phyloP scores from a whole-genome alignment of 768 basidiomycete species.

The Chiua virens region DNA sequence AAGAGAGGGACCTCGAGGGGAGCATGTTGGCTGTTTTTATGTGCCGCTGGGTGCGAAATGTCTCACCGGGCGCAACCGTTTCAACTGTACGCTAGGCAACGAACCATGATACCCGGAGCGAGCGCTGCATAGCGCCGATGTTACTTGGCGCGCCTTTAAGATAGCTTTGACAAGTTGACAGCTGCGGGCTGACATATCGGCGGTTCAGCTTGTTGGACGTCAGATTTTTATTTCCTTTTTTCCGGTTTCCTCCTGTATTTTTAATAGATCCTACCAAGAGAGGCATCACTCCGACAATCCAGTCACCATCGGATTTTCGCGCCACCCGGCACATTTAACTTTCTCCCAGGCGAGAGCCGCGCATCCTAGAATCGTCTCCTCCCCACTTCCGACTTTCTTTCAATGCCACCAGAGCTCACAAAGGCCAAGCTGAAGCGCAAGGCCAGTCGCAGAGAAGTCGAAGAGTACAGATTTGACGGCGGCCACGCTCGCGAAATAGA shows the following conservation, averaged over 20 bases:
- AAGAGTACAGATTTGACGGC: conserved; percentile 51
- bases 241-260: background rate
- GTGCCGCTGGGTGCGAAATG: conserved; percentile 21
- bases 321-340: conserved; percentile 25
- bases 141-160: background rate
- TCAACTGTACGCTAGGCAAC: too few relatives aligned
- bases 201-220: background rate
- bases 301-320: conserved; percentile 26
- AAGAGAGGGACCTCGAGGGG: too few relatives aligned
- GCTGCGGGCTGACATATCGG: too few relatives aligned
- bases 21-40: too few relatives aligned
- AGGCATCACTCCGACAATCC: conserved; percentile 8
- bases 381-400: conserved; percentile 7
- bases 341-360: conserved; percentile 24
- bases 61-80: background rate
- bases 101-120: too few relatives aligned
- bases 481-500: conserved; percentile 67
- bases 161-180: background rate
- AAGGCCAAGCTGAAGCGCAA: conserved; percentile 53
- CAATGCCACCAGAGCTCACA: conserved; percentile 58
- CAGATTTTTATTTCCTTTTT: background rate
- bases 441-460: conserved; percentile 47
- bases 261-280: conserved; percentile 5
- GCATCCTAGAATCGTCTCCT: conserved; percentile 1
- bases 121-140: background rate